A percentile compares a stretch with the other conserved stretches of the same genome.
Evolutionary conservation across 2,329 filamentous ascomycete genomes (phyloP).

Genomic region (Xylaria sp.): DNA sequence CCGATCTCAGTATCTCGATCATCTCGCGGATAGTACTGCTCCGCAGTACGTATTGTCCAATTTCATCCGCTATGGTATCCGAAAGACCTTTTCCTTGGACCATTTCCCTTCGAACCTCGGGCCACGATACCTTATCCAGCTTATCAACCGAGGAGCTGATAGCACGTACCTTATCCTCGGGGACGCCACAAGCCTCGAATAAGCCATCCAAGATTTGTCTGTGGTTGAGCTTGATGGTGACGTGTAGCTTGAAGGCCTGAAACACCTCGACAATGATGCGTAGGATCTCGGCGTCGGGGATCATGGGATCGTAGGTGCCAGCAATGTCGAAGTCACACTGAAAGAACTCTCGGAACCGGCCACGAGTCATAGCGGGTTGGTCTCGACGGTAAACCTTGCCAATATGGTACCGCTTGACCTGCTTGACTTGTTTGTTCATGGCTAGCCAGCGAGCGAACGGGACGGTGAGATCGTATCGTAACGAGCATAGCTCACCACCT

Average conservation of each 20-base stretch:
- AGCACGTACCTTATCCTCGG: slow-evolving; percentile 63
- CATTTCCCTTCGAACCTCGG: slow-evolving; percentile 70
- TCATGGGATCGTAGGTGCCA: slow-evolving; percentile 65
- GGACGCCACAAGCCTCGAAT: slow-evolving; percentile 70
- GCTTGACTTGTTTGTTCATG: slow-evolving; percentile 60
- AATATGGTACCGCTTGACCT: slow-evolving; percentile 72
- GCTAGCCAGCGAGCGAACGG: slow-evolving; percentile 72
- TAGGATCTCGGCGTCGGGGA: slow-evolving; percentile 68
- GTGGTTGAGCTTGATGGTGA: slow-evolving; percentile 76
- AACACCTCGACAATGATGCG: slow-evolving; percentile 68
- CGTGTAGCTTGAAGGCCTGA: slow-evolving; percentile 57
- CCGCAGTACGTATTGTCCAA: slow-evolving; percentile 63
- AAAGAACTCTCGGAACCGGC: slow-evolving; percentile 73
- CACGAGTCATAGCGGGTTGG: slow-evolving; percentile 68
- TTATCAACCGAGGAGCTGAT: slow-evolving; percentile 75
- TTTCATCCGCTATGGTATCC: slow-evolving; percentile 61
- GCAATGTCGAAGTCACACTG: slow-evolving; percentile 78
- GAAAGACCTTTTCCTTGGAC: slow-evolving; percentile 63
- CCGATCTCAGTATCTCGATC: slow-evolving; percentile 51
- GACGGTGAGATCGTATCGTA: slow-evolving; percentile 73
- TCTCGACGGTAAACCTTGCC: slow-evolving; percentile 74
- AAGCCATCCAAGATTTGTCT: slow-evolving; percentile 68
- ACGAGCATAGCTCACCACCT: slow-evolving; percentile 71
- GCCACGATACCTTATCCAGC: slow-evolving; percentile 69
- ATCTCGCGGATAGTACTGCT: slow-evolving; percentile 59